phyloP scores from a whole-genome alignment of 805 yeast genomes.

The Kuraishia piskuri region DNA sequence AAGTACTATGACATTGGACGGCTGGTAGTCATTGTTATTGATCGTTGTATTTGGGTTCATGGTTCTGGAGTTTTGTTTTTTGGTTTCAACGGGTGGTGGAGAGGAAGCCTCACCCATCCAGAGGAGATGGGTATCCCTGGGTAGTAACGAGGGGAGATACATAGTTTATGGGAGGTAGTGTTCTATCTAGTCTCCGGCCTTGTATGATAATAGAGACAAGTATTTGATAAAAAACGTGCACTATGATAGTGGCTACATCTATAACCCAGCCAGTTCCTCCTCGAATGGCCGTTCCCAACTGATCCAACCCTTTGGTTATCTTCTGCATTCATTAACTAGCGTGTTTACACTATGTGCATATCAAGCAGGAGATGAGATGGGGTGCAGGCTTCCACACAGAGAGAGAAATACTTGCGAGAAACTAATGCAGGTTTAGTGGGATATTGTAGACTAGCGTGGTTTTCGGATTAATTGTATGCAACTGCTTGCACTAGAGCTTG shows the following conservation, averaged over 20 bases:
- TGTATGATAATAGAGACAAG: no score
- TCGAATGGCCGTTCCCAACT: background rate
- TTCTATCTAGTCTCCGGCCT: no score
- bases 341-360: background rate
- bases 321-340: slow-evolving; percentile 2
- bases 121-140: slow-evolving; percentile 34
- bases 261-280: no score
- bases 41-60: slow-evolving; percentile 8
- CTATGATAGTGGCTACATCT: background rate
- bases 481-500: no score
- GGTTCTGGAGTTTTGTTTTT: slow-evolving; percentile 13
- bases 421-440: background rate
- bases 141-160: slow-evolving; percentile 40
- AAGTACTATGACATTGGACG: background rate
- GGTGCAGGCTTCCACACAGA: background rate
- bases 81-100: slow-evolving; percentile 1
- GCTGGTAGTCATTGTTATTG: background rate
- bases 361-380: background rate
- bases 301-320: background rate
- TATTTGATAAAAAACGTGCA: no score
- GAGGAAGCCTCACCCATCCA: slow-evolving; percentile 22
- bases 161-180: slow-evolving; percentile 14
- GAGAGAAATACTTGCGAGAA: background rate
- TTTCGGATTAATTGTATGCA: no score
- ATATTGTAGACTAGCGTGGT: no score